Evolutionary conservation across 352 stramenopile species (phyloP).

Genomic region (Pythium utonaiense): DNA sequence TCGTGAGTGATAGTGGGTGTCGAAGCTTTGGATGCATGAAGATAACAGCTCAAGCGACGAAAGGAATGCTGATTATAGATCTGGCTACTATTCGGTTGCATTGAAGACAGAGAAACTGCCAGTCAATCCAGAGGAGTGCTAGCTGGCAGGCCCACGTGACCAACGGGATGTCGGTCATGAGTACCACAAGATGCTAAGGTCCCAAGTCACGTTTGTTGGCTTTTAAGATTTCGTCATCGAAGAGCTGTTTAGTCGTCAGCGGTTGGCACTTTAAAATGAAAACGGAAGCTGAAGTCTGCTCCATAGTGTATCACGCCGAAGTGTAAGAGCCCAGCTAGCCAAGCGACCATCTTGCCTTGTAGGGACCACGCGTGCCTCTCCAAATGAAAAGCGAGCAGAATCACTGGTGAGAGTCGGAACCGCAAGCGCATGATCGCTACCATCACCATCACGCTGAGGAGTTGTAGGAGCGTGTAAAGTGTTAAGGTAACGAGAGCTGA

Average conservation of each 20-base stretch:
- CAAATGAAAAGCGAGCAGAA: conserved; percentile 7
- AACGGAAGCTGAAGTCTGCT: background rate
- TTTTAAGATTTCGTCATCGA: too few relatives aligned
- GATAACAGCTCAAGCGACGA: too few relatives aligned
- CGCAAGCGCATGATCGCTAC: conserved; percentile 11
- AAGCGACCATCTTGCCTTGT: conserved; percentile 11
- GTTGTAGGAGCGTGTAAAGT: conserved; percentile 10
- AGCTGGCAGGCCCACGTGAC: too few relatives aligned
- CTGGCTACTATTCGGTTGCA: too few relatives aligned
- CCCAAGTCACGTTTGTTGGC: too few relatives aligned
- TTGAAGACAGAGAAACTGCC: too few relatives aligned
- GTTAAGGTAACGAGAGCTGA: background rate
- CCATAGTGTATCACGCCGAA: conserved; percentile 11
- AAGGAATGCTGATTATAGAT: too few relatives aligned
- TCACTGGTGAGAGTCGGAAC: conserved; percentile 2
- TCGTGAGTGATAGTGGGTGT: too few relatives aligned
- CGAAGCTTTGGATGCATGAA: too few relatives aligned
- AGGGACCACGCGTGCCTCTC: conserved; percentile 12
- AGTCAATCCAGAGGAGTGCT: too few relatives aligned
- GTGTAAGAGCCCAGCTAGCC: conserved; percentile 4
- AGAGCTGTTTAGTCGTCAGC: background rate
- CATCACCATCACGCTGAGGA: conserved; percentile 12
- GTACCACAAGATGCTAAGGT: too few relatives aligned
- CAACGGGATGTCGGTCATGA: too few relatives aligned
- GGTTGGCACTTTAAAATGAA: background rate